Base-by-base conservation (phyloP, 768 basidiomycete genomes). In the Lentinula sp. region DNA sequence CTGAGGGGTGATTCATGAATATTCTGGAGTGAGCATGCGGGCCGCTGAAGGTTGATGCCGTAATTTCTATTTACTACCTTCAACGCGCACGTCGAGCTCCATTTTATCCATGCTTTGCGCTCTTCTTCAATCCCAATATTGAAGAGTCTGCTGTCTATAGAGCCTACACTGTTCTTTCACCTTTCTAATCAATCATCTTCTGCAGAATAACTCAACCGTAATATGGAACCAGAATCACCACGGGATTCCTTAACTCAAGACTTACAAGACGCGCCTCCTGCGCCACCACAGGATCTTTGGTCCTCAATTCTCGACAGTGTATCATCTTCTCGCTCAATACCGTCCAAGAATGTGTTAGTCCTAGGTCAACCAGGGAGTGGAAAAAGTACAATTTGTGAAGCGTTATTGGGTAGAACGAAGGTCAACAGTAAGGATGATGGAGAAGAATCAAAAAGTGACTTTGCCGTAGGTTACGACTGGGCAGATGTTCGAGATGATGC, bases 381-480 rank as follows among this genome's bases (percentile, higher is more conserved):
- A 63, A 94, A 94, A 71, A 90, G 88, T 1, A 80, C 87, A 0
- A 73, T 95, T 28, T 84, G 84, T 0, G 80, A 88, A 48, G 87
- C 88, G 1, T 72, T 93, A 1, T 78, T 93, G 32, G 85, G 90
- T 69, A 91, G 87, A 71, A 82, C 65, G 84, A 85, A 64, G 83
- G 85, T 62, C 78, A 82, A 50, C 21, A 23, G 46, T 23, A 48
- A 48, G 18, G 9, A 21, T 8, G 46, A 48, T 18, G 21, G 21
- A 4, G 46, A 48, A 18, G 46, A 48, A 48, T 48, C 46, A 9
- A 79, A 80, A 59, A 76, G 77, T 7, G 92, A 95, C 66, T 89
- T 95, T 73, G 92, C 93, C 0, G 71, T 98, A 65, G 94, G 95
- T 42, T 98, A 95, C 69, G 91, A 95, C 66, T 96, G 93, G 81